Percentiles rank a stretch among this genome's conserved stretches.
Conservation (phyloP, 78 protist genomes). For the Mastigamoeba balamuthi region DNA sequence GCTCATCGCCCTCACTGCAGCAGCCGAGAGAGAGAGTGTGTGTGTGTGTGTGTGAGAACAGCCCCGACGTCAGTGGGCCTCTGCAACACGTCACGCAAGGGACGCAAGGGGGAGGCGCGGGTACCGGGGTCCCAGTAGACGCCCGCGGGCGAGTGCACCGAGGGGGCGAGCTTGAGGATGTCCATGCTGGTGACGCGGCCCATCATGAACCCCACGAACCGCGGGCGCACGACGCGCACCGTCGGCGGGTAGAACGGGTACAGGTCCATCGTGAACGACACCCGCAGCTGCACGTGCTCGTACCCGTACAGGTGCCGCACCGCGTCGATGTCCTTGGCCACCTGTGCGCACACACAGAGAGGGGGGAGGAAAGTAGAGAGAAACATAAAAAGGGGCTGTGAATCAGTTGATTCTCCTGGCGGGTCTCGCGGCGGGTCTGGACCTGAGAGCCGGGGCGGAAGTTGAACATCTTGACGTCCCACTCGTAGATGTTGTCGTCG, state of each 20-base stretch:
- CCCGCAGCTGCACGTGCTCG: constrained; percentile 36
- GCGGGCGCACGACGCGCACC: constrained; percentile 27
- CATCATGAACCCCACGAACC: constrained; percentile 38
- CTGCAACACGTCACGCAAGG: not conserved
- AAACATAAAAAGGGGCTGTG: not conserved
- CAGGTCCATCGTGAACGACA: constrained; percentile 33
- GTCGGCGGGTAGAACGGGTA: constrained; percentile 62
- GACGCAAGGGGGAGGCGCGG: not conserved
- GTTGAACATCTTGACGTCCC: constrained; percentile 49
- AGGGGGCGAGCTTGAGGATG: not conserved
- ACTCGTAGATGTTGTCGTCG: constrained; percentile 48
- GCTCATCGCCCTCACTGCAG: not conserved
- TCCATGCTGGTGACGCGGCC: constrained; percentile 16
- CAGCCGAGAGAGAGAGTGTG: not conserved
- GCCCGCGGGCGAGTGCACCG: too few species aligned
- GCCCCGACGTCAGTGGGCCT: too few species aligned
- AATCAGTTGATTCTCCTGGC: not conserved
- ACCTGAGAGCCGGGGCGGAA: constrained; percentile 11
- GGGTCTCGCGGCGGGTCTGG: too few species aligned
- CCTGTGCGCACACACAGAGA: too few species aligned
- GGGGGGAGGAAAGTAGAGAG: too few species aligned
- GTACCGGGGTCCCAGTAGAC: not conserved
- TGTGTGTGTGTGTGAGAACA: too few species aligned
- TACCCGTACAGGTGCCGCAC: not conserved
- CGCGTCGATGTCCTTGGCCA: too few species aligned